phyloP scores from a whole-genome alignment of 1,139 yeast genomes.

The Pneumocystis murina region DNA sequence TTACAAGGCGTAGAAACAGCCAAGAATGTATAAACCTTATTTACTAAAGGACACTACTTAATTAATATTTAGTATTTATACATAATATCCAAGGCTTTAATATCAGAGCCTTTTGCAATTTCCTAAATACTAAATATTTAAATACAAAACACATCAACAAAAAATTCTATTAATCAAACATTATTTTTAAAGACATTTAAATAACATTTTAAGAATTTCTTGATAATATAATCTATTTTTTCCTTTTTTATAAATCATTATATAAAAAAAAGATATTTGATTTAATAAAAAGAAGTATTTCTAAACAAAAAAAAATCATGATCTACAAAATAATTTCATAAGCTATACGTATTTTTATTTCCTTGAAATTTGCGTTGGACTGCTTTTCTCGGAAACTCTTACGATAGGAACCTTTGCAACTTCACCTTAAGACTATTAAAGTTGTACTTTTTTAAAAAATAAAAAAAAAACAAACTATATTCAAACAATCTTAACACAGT shows the following conservation, averaged over 20 bases:
- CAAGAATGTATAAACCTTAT: neutral
- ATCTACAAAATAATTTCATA: neutral
- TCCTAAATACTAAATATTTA: neutral
- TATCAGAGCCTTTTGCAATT: neutral
- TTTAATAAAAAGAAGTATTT: neutral
- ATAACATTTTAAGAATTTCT: neutral
- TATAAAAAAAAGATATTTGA: neutral
- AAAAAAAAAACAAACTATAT: too few relatives aligned
- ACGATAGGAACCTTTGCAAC: too few relatives aligned
- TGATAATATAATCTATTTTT: neutral
- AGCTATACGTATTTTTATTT: neutral
- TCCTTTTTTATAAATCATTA: neutral
- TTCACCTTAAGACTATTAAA: too few relatives aligned
- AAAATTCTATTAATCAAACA: neutral
- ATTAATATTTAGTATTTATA: neutral
- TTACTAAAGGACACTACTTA: neutral
- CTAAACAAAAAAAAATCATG: neutral
- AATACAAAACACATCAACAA: neutral
- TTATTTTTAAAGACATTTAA: neutral
- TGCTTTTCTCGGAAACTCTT: neutral
- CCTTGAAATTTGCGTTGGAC: neutral
- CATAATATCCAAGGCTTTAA: neutral
- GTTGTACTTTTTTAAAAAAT: too few relatives aligned
- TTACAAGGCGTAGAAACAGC: neutral
- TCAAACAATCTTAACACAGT: too few relatives aligned